Evolutionary conservation across 176 grass and related monocot genomes (phyloP), one percentile per base, ranked within the genome.

Genomic region (Olyra latifolia): DNA sequence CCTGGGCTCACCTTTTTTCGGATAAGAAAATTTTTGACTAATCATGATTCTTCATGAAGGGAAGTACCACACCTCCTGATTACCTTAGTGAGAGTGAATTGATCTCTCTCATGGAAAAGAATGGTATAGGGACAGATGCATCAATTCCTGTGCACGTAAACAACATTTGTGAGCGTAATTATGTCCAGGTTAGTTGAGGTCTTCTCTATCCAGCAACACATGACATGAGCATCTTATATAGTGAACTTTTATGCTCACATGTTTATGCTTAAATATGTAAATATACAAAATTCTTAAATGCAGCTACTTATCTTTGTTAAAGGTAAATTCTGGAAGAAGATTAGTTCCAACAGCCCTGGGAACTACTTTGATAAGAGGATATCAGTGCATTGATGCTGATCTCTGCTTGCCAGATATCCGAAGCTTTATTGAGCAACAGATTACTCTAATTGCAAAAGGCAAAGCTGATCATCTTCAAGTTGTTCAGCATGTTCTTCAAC

Each of bases 381-480:
- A 98, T 52, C 95, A 98, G 58, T 94, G 95, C 79, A 98, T 98
- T 83, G 95, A 98, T 83, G 76, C 92, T 24, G 92, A 98, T 80
- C 89, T 98, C 54, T 98, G 92, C 79, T 90, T 94, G 79, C 95
- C 95, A 53, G 95, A 98, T 71, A 98, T 97, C 83, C 85, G 91
- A 70, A 90, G 94, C 75, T 97, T 97, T 88, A 97, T 97, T 87
- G 94, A 97, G 62, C 94, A 97, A 62, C 94, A 97, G 81, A 97
- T 97, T 69, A 94, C 94, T 70, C 82, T 97, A 63, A 89, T 94
- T 84, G 91, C 94, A 70, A 92, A 94, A 90, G 91, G 94, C 32
- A 92, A 94, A 87, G 89, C 82, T 71, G 88, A 92, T 81, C 85
- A 97, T 88, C 60, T 77, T 69, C 76, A 39, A 86, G 89, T 97